Evolutionary conservation across 164 flowering plant genomes (phyloP).

Genomic region (Stephania japonica): DNA sequence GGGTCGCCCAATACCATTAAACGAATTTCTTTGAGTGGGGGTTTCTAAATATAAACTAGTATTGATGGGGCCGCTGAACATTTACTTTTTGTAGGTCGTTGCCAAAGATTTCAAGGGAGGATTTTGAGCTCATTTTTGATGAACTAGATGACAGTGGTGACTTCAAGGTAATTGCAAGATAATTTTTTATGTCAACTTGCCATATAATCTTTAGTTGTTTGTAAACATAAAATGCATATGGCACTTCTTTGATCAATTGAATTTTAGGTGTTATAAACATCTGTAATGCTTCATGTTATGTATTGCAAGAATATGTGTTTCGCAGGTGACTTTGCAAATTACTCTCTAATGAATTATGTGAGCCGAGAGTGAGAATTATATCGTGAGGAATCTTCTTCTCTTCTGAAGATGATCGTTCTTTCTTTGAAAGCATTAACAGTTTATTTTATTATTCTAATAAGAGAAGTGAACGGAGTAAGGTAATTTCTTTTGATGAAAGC

Average conservation of each 20-base stretch:
- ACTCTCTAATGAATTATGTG: background rate
- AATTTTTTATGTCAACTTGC: background rate
- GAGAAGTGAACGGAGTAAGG: too few species aligned
- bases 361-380: background rate
- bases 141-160: slow-evolving; percentile 83
- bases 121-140: slow-evolving; percentile 76
- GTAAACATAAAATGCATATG: background rate
- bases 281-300: background rate
- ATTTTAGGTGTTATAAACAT: background rate
- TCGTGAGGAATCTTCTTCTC: background rate
- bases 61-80: background rate
- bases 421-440: too few species aligned
- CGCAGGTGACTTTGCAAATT: too few species aligned
- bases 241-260: background rate
- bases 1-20: too few species aligned
- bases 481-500: too few species aligned
- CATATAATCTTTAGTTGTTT: background rate
- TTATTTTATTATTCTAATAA: too few species aligned
- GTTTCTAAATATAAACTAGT: background rate
- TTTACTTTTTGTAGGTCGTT: slow-evolving; percentile 46
- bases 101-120: slow-evolving; percentile 82
- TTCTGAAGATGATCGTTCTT: background rate
- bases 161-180: slow-evolving; percentile 55
- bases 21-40: background rate
- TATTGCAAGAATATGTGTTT: background rate